Evolutionary conservation across 768 basidiomycete species (phyloP).

Genomic region (Cystoderma amianthinum): DNA sequence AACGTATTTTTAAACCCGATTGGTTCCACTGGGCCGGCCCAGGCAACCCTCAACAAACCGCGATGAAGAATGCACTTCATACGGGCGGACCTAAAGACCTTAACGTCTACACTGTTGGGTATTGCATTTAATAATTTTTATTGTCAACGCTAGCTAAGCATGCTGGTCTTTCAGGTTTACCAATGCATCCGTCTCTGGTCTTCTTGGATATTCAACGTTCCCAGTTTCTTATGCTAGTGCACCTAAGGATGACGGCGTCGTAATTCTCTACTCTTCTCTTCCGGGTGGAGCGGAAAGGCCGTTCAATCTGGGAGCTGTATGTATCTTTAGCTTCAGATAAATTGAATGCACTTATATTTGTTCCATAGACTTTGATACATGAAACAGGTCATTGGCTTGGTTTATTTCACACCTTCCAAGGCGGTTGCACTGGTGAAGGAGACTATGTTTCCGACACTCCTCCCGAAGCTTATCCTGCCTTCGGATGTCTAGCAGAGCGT

Average conservation of each 20-base stretch:
- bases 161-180: slow-evolving; percentile 21
- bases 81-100: slow-evolving; percentile 30
- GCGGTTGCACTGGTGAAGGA: slow-evolving; percentile 32
- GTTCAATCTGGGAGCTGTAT: slow-evolving; percentile 36
- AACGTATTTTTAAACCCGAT: slow-evolving; percentile 32
- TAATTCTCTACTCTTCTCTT: slow-evolving; percentile 32
- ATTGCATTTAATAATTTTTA: slow-evolving; percentile 5
- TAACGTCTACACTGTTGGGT: slow-evolving; percentile 49
- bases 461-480: slow-evolving; percentile 34
- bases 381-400: slow-evolving; percentile 61
- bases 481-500: slow-evolving; percentile 30
- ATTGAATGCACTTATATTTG: slow-evolving; percentile 12
- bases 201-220: slow-evolving; percentile 51
- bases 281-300: slow-evolving; percentile 33
- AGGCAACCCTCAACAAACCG: slow-evolving; percentile 25
- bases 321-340: background rate
- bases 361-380: slow-evolving; percentile 39
- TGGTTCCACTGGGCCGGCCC: slow-evolving; percentile 43
- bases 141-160: background rate
- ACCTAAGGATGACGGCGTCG: slow-evolving; percentile 43
- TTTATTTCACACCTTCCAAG: slow-evolving; percentile 54
- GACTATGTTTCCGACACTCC: slow-evolving; percentile 42
- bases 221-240: slow-evolving; percentile 31
- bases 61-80: slow-evolving; percentile 42
- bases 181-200: slow-evolving; percentile 28